These are phyloP conservation scores for Diaporthe australafricana DNA, from an alignment of 2,329 filamentous ascomycete genomes.

Conservation along the genomic window DNA sequence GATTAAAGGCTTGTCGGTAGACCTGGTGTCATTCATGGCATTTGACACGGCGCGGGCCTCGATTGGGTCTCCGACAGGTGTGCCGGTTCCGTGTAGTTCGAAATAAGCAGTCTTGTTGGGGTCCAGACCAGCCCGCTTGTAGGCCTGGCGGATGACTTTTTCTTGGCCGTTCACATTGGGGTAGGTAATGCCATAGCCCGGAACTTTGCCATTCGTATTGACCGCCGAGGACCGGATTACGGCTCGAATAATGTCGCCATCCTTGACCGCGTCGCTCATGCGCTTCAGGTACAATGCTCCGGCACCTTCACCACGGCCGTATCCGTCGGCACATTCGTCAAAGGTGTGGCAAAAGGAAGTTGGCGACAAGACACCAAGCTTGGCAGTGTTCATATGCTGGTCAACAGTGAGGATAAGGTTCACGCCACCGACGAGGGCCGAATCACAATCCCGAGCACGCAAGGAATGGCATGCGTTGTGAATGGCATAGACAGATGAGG, in stretches of 20 bases:
- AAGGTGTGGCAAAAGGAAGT: constrained; percentile 48
- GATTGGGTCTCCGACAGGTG: constrained; percentile 11
- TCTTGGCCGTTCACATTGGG: constrained; percentile 43
- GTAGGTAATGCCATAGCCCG: constrained; percentile 44
- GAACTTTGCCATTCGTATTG: constrained; percentile 54
- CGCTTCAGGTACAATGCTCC: constrained; percentile 59
- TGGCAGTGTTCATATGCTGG: constrained; percentile 44
- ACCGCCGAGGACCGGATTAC: constrained; percentile 51
- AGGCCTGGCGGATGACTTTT: constrained; percentile 57
- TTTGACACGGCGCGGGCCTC: not conserved
- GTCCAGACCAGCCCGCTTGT: constrained; percentile 56
- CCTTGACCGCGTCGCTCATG: constrained; percentile 56
- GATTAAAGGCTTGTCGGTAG: constrained; percentile 50
- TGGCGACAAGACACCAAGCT: constrained; percentile 48
- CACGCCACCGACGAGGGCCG: constrained; percentile 44
- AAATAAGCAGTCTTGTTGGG: constrained; percentile 48
- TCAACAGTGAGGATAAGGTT: constrained; percentile 49
- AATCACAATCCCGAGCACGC: constrained; percentile 41
- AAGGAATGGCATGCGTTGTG: constrained; percentile 54
- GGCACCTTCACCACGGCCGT: constrained; percentile 62
- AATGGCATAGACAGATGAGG: constrained; percentile 45
- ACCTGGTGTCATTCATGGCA: constrained; percentile 47
- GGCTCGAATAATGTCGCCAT: constrained; percentile 58
- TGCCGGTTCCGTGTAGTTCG: constrained; percentile 40
- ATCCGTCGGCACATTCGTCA: constrained; percentile 55